Evolutionary conservation across 2,329 filamentous ascomycete species (phyloP).

Genomic region (Ascocoryne sarcoides): DNA sequence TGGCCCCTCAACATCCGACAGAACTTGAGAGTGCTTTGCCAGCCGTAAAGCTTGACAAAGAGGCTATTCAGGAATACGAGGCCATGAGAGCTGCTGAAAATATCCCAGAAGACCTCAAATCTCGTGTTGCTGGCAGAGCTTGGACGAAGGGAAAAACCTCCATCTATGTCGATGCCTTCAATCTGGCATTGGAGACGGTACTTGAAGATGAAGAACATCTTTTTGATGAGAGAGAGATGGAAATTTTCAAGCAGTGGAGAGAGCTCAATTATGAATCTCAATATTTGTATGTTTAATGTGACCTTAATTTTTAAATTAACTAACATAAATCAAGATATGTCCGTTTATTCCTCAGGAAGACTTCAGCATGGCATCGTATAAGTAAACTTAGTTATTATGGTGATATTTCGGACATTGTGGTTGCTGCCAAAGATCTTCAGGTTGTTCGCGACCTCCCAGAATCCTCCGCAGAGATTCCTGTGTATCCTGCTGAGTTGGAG

Average conservation of each 20-base stretch:
- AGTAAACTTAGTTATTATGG: slow-evolving; percentile 69
- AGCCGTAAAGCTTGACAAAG: slow-evolving; percentile 53
- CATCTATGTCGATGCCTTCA: slow-evolving; percentile 96
- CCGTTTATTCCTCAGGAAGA: slow-evolving; percentile 84
- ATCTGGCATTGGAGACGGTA: slow-evolving; percentile 82
- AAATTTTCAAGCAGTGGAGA: slow-evolving; percentile 70
- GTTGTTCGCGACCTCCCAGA: slow-evolving; percentile 44
- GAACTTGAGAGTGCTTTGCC: slow-evolving; percentile 67
- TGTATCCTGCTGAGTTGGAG: slow-evolving; percentile 38
- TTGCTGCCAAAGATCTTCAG: slow-evolving; percentile 59
- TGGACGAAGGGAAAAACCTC: slow-evolving; percentile 77
- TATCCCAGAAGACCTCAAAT: slow-evolving; percentile 33
- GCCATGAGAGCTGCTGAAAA: slow-evolving; percentile 38
- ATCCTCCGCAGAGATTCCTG: slow-evolving; percentile 11
- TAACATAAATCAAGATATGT: slow-evolving; percentile 57
- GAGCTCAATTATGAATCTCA: slow-evolving; percentile 73
- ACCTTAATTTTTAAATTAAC: neutral
- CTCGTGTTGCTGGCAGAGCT: slow-evolving; percentile 32
- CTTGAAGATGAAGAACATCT: slow-evolving; percentile 81
- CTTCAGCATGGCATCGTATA: slow-evolving; percentile 81
- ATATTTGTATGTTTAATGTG: slow-evolving; percentile 58
- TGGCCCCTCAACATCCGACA: slow-evolving; percentile 39
- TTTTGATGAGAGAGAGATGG: slow-evolving; percentile 70
- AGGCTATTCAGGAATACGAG: slow-evolving; percentile 76
- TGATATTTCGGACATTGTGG: slow-evolving; percentile 68